These are phyloP conservation scores for Nakazawaea holstii DNA, from an alignment of 805 yeast species.

Conservation along the genomic window DNA sequence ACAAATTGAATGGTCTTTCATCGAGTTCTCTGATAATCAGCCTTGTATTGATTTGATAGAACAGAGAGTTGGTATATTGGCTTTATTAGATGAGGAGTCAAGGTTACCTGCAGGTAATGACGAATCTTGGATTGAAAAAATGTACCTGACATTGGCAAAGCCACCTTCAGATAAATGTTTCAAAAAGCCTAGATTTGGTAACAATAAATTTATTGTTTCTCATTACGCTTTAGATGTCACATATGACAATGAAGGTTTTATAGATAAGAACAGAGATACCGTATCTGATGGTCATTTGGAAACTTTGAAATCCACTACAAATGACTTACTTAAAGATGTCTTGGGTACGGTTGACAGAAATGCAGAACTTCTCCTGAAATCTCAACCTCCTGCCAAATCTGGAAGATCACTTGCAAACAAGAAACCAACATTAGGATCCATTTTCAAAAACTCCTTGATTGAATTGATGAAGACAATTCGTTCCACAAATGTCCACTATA, in stretches of 20 bases:
- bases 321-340: slow-evolving; percentile 59
- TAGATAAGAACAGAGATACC: slow-evolving; percentile 95
- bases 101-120: slow-evolving; percentile 92
- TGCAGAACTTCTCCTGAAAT: slow-evolving; percentile 37
- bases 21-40: slow-evolving; percentile 93
- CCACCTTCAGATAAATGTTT: slow-evolving; percentile 71
- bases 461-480: slow-evolving; percentile 91
- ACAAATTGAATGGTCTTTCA: slow-evolving; percentile 94
- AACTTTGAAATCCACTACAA: slow-evolving; percentile 65
- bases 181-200: slow-evolving; percentile 93
- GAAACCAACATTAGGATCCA: slow-evolving; percentile 92
- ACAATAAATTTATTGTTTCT: slow-evolving; percentile 79
- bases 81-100: slow-evolving; percentile 91
- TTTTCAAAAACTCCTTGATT: slow-evolving; percentile 86
- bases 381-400: slow-evolving; percentile 23
- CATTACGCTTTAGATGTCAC: slow-evolving; percentile 95
- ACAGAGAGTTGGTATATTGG: slow-evolving; percentile 78
- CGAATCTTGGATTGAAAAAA: slow-evolving; percentile 85
- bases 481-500: slow-evolving; percentile 93
- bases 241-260: slow-evolving; percentile 89
- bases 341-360: slow-evolving; percentile 59
- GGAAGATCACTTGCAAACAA: slow-evolving; percentile 32
- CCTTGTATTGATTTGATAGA: slow-evolving; percentile 94
- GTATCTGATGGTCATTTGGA: slow-evolving; percentile 95
- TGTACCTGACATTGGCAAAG: slow-evolving; percentile 80